Evolutionary conservation across 2,329 filamentous ascomycete species (phyloP).

Genomic region (Trichoderma asperellum): DNA sequence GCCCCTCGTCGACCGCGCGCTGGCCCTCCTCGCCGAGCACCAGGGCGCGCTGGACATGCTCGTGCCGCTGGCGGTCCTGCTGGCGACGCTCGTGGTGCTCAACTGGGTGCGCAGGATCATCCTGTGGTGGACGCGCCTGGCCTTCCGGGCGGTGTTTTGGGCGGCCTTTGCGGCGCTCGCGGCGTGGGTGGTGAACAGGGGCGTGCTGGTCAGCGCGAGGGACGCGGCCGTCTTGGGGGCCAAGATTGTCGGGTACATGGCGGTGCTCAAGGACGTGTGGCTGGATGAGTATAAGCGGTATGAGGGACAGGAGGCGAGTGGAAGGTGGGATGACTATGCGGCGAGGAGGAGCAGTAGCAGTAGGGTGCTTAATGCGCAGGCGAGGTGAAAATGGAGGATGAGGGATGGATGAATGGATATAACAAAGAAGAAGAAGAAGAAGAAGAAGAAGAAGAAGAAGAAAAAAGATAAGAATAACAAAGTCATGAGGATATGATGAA

Average conservation of each 20-base stretch:
- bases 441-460: not conserved
- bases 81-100: slow-evolving; percentile 67
- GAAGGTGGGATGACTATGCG: slow-evolving; percentile 27
- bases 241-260: slow-evolving; percentile 51
- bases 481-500: slow-evolving; percentile 16
- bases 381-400: not conserved
- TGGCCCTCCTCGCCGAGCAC: slow-evolving; percentile 43
- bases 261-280: slow-evolving; percentile 59
- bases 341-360: slow-evolving; percentile 27
- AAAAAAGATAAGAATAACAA: not conserved
- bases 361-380: slow-evolving; percentile 16
- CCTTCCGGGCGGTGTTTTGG: slow-evolving; percentile 67
- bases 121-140: slow-evolving; percentile 75
- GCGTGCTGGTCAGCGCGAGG: slow-evolving; percentile 64
- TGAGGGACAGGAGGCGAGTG: slow-evolving; percentile 49
- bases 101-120: slow-evolving; percentile 73
- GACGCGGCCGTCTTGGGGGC: slow-evolving; percentile 56
- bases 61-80: slow-evolving; percentile 42
- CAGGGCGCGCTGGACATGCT: slow-evolving; percentile 41
- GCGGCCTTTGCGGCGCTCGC: slow-evolving; percentile 57
- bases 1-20: slow-evolving; percentile 48
- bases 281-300: slow-evolving; percentile 61
- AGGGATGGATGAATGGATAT: not conserved
- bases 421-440: not conserved
- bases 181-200: slow-evolving; percentile 65